A percentile compares a stretch with the other conserved stretches of the same genome.
phyloP scores from a whole-genome alignment of 805 yeast species.

The Suhomyces tanzawaensis region DNA sequence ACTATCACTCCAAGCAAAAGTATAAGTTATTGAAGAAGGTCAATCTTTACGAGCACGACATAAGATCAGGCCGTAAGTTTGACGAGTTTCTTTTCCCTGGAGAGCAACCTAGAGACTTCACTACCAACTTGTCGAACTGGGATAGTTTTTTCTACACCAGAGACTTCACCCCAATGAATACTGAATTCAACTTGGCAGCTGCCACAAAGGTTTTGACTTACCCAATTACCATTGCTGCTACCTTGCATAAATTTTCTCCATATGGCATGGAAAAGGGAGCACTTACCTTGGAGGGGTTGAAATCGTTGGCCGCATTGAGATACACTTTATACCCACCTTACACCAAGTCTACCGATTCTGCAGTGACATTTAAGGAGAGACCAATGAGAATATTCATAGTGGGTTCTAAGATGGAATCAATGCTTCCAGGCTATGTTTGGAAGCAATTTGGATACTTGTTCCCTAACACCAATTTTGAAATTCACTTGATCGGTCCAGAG shows the following conservation, averaged over 20 bases:
- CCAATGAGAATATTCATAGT: slow-evolving; percentile 86
- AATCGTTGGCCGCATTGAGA: slow-evolving; percentile 87
- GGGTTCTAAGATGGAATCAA: slow-evolving; percentile 91
- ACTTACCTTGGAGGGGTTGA: slow-evolving; percentile 85
- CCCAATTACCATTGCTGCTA: slow-evolving; percentile 84
- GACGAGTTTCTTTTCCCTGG: slow-evolving; percentile 95
- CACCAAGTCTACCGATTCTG: slow-evolving; percentile 36
- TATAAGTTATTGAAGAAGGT: slow-evolving; percentile 81
- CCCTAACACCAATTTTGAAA: slow-evolving; percentile 78
- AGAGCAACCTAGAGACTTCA: slow-evolving; percentile 68
- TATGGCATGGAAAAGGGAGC: slow-evolving; percentile 79
- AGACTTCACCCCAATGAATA: slow-evolving; percentile 92
- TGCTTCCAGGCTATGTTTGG: slow-evolving; percentile 94
- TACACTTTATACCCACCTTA: slow-evolving; percentile 79
- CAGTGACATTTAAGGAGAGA: slow-evolving; percentile 66
- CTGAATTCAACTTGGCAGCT: slow-evolving; percentile 93
- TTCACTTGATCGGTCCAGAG: slow-evolving; percentile 95
- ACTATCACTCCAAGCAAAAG: slow-evolving; percentile 63
- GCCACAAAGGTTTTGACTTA: slow-evolving; percentile 92
- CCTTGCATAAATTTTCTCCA: slow-evolving; percentile 83
- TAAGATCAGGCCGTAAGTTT: slow-evolving; percentile 89
- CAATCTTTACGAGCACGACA: slow-evolving; percentile 90
- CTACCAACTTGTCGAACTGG: slow-evolving; percentile 81
- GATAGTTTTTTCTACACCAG: slow-evolving; percentile 91
- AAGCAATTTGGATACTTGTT: slow-evolving; percentile 83